Evolutionary conservation across 225 moss, liverwort and hornwort genomes (phyloP).

Genomic region (Bryoerythrophyllum caledonicum): DNA sequence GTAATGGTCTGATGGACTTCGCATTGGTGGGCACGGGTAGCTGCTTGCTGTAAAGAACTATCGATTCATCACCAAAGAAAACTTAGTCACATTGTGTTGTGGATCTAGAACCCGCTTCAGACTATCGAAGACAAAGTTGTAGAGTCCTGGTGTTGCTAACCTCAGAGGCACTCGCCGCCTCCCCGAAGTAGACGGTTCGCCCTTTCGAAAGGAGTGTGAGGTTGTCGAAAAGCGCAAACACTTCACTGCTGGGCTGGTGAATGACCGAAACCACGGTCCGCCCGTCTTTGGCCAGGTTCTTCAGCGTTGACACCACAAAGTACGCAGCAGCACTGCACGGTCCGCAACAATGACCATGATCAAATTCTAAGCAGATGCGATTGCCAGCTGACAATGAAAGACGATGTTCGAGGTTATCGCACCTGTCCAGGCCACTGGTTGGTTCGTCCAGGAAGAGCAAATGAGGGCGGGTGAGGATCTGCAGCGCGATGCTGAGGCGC

Average conservation of each 20-base stretch:
- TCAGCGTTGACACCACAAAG: constrained; percentile 52
- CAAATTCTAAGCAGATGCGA: not conserved
- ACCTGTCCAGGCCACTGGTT: constrained; percentile 58
- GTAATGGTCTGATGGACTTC: constrained; percentile 59
- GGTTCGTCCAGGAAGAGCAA: constrained; percentile 62
- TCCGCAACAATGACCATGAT: not conserved
- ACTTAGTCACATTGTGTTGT: not conserved
- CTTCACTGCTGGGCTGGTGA: constrained; percentile 63
- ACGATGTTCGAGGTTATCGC: no score
- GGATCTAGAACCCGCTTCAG: not conserved
- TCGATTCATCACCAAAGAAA: not conserved
- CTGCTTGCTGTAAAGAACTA: constrained; percentile 50
- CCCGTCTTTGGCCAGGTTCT: constrained; percentile 53
- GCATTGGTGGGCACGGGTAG: constrained; percentile 49
- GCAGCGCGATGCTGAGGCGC: constrained; percentile 53
- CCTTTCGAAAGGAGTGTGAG: constrained; percentile 53
- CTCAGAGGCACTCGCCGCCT: constrained; percentile 37
- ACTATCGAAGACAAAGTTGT: not conserved
- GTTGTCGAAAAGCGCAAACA: constrained; percentile 50
- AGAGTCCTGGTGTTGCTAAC: constrained; percentile 11
- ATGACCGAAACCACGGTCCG: constrained; percentile 55
- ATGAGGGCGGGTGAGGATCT: constrained; percentile 49
- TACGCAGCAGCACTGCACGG: constrained; percentile 48
- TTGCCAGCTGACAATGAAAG: not conserved
- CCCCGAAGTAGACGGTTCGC: constrained; percentile 48